These are phyloP conservation scores for Hyparrhenia diplandra DNA, from an alignment of 176 grass and related monocot genomes.

Conservation along the genomic window DNA sequence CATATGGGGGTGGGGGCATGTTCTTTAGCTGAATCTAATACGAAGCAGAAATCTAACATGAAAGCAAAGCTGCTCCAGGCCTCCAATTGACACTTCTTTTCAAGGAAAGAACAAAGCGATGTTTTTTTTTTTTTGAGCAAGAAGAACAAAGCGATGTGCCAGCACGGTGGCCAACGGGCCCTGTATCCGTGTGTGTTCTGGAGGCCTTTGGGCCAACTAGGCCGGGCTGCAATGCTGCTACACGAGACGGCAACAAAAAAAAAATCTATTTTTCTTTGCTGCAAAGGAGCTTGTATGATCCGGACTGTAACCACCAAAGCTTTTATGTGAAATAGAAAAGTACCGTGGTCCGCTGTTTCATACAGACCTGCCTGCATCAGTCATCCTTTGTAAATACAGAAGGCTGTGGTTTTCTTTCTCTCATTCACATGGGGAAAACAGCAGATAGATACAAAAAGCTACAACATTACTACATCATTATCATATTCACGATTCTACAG, in stretches of 20 bases:
- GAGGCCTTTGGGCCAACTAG: background rate
- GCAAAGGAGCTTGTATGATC: too few species aligned
- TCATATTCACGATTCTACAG: conserved; percentile 39
- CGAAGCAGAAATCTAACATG: background rate
- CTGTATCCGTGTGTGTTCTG: too few species aligned
- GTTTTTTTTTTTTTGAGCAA: too few species aligned
- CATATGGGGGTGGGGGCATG: background rate
- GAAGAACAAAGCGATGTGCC: background rate
- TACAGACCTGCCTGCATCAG: too few species aligned
- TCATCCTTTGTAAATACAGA: background rate
- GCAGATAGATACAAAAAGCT: background rate
- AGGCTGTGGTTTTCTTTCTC: background rate
- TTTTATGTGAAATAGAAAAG: too few species aligned
- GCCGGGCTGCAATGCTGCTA: background rate
- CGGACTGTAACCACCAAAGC: too few species aligned
- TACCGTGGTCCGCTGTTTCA: too few species aligned
- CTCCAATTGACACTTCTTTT: background rate
- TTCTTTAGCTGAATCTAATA: background rate
- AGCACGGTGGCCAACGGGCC: background rate
- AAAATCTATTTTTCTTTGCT: too few species aligned
- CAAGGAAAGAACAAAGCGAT: background rate
- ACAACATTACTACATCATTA: conserved; percentile 32
- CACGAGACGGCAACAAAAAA: too few species aligned
- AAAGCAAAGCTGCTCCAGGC: background rate
- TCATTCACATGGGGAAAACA: background rate